These are phyloP conservation scores for Graphilbum fragrans DNA, from an alignment of 2,329 filamentous ascomycete genomes.

Conservation along the genomic window DNA sequence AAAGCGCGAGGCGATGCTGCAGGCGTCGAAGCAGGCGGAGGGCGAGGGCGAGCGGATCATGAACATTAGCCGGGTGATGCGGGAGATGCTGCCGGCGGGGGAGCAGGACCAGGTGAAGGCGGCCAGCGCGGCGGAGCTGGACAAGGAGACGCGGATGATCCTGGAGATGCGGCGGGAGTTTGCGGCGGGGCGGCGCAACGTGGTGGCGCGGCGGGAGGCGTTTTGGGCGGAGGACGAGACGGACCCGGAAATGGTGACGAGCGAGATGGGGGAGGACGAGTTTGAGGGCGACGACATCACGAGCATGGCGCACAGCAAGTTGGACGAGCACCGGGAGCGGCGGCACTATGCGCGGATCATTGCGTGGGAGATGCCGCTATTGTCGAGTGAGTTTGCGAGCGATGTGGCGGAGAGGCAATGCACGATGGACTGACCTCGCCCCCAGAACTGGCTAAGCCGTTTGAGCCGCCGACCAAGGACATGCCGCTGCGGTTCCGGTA, in stretches of 20 bases:
- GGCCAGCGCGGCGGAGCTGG: constrained; percentile 3
- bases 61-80: constrained; percentile 2
- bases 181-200: not conserved
- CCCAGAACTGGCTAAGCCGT: constrained; percentile 74
- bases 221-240: constrained; percentile 40
- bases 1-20: constrained; percentile 5
- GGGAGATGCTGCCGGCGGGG: constrained; percentile 1
- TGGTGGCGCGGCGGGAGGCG: constrained; percentile 18
- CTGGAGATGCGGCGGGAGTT: constrained; percentile 2
- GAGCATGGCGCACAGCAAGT: constrained; percentile 68
- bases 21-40: not conserved
- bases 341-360: constrained; percentile 78
- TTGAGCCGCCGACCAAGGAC: constrained; percentile 53
- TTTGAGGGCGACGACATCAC: constrained; percentile 78
- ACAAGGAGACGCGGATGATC: constrained; percentile 1
- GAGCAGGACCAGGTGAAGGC: not conserved
- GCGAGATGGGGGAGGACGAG: constrained; percentile 44
- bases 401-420: no score
- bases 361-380: constrained; percentile 90
- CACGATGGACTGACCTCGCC: no score
- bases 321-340: constrained; percentile 80
- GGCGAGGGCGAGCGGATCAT: constrained; percentile 2
- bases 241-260: constrained; percentile 32
- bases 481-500: constrained; percentile 86
- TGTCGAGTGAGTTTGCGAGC: constrained; percentile 67